Evolutionary conservation across 768 basidiomycete species (phyloP), one percentile per base, ranked within the genome.

Genomic region (Pisolithus microcarpus): DNA sequence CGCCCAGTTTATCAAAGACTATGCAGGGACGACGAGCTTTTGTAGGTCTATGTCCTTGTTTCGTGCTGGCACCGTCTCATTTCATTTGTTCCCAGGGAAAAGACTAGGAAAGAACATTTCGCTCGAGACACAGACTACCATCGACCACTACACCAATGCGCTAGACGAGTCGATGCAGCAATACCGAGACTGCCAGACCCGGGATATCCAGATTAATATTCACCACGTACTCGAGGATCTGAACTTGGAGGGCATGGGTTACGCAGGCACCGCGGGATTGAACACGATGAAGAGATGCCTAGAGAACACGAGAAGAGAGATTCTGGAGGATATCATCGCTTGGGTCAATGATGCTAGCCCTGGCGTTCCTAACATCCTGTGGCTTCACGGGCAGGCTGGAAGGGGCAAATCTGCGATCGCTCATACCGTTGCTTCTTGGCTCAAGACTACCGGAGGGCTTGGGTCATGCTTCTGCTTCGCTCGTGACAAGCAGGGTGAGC

Each of bases 391-490:
- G 11, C 43, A 43, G 43, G 43, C 26, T 10, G 43, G 43, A 4
- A 43, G 26, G n/a, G 43, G 43, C 5, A 49, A 49, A 28, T 31
- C 48, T 18, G 48, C 38, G 10, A 46, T 50, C 18, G 31, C 49
- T 13, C 49, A 50, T 23, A 50, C 49, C 2, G 45, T 50, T 13
- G 48, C 48, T 0, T 19, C 8, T 6, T 30, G 9, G 23, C 8
- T 40, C 7, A n/a, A 16, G 11, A 4, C 13, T 1, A 1, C 31
- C n/a, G 48, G 38, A 15, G 24, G 24, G 26, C 48, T 49, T 6
- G 48, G 48, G 13, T 49, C 48, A 1, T 50, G 49, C 15, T 45
- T 43, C 15, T 43, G 43, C 8, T 43, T 43, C 16, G 15, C 43
- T 7, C 43, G 43, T 24, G 43, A 26, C 26, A 24, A 26, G 16